These are phyloP conservation scores for Sanghuangporus baumii DNA, from an alignment of 1,284 basidiomycete genomes.

Conservation along the genomic window DNA sequence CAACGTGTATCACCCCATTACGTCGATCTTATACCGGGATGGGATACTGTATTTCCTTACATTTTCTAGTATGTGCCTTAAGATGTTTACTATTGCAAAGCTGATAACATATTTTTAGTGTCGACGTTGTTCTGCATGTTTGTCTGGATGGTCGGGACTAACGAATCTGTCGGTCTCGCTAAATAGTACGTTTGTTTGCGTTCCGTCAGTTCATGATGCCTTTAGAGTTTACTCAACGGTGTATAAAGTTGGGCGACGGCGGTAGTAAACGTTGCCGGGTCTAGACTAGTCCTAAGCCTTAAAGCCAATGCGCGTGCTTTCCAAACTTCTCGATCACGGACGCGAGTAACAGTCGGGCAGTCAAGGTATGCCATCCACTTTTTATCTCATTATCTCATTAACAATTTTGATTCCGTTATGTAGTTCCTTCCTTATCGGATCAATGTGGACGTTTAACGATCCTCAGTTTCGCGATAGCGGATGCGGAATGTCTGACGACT, in stretches of 20 bases:
- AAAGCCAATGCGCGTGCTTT: conserved; percentile 16
- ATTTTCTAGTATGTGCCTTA: conserved; percentile 7
- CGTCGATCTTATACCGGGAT: conserved; percentile 17
- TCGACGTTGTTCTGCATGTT: conserved; percentile 17
- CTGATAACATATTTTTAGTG: not conserved
- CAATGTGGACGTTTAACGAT: conserved; percentile 1
- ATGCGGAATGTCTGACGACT: not conserved
- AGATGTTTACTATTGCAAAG: not conserved
- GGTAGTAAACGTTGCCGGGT: conserved; percentile 17
- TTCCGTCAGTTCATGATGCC: not conserved
- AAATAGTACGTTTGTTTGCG: conserved; percentile 12
- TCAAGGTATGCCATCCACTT: conserved; percentile 9
- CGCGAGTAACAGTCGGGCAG: conserved; percentile 1
- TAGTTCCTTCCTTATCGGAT: conserved; percentile 14
- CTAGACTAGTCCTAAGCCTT: conserved; percentile 15
- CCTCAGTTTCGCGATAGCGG: not conserved
- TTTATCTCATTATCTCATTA: not conserved
- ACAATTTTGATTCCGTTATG: not conserved
- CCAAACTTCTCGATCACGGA: not conserved
- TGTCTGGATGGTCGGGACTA: conserved; percentile 14
- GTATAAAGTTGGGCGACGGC: conserved; percentile 14
- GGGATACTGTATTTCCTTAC: conserved; percentile 17
- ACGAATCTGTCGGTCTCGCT: conserved; percentile 8
- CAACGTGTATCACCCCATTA: conserved; percentile 14
- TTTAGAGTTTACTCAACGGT: not conserved